phyloP scores from a whole-genome alignment of 2,329 filamentous ascomycete species.

The Fusarium sp. region DNA sequence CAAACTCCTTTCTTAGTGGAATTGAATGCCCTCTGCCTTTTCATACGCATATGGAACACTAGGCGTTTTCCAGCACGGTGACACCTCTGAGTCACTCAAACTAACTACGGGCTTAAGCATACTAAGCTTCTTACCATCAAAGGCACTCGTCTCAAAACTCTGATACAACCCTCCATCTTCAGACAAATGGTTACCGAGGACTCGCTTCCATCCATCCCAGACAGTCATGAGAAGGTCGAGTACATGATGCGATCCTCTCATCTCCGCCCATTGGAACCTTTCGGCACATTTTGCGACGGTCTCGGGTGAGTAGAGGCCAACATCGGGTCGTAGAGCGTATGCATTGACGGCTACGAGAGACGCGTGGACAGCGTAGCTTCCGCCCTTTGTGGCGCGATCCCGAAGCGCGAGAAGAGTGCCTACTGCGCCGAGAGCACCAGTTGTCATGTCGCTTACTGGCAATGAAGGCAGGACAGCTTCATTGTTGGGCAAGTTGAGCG shows the following conservation, averaged over 20 bases:
- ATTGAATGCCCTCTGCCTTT: slow-evolving; percentile 16
- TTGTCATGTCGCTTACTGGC: slow-evolving; percentile 55
- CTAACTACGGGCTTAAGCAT: slow-evolving; percentile 24
- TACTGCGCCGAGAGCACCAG: slow-evolving; percentile 51
- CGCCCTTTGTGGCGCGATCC: slow-evolving; percentile 47
- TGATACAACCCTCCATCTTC: slow-evolving; percentile 20
- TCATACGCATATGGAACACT: slow-evolving; percentile 30
- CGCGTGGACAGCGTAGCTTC: slow-evolving; percentile 25
- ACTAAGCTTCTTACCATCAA: slow-evolving; percentile 16
- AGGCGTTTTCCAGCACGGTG: slow-evolving; percentile 21
- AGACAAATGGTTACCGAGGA: neutral
- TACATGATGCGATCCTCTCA: slow-evolving; percentile 27
- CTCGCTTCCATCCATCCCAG: slow-evolving; percentile 24
- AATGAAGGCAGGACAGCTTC: slow-evolving; percentile 42
- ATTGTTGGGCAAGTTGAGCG: slow-evolving; percentile 2
- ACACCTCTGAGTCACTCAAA: neutral
- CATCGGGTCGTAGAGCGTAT: slow-evolving; percentile 8
- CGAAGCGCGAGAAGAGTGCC: slow-evolving; percentile 52
- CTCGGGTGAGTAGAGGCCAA: slow-evolving; percentile 11
- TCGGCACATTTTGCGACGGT: slow-evolving; percentile 6
- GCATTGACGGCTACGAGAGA: slow-evolving; percentile 15
- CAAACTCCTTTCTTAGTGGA: neutral
- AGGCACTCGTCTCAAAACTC: slow-evolving; percentile 18
- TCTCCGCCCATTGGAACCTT: slow-evolving; percentile 29
- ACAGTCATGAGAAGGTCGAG: slow-evolving; percentile 26